Percentiles rank a stretch among this genome's conserved stretches.
These are phyloP conservation scores for Xylaria scruposa DNA, from an alignment of 495 filamentous ascomycete species.

Conservation along the genomic window DNA sequence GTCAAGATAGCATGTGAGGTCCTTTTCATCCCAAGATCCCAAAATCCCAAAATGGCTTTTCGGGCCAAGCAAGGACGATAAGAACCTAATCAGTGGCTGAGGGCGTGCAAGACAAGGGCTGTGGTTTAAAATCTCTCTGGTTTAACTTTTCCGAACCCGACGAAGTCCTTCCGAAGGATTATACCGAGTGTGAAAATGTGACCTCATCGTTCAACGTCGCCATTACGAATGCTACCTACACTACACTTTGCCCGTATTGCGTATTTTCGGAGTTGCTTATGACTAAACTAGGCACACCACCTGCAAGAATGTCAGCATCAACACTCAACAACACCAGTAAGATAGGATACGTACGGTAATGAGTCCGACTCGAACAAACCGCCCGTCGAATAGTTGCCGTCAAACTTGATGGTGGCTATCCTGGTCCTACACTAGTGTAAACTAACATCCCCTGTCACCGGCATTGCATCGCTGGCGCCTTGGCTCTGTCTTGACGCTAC, in stretches of 20 bases:
- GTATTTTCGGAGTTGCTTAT: neutral
- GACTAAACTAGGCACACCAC: neutral
- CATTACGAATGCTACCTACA: neutral
- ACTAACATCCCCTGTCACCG: neutral
- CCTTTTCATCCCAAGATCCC: neutral
- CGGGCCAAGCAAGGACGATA: neutral
- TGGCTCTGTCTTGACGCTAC: neutral
- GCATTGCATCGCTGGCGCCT: conserved; percentile 2
- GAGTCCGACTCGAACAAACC: neutral
- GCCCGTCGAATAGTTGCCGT: neutral
- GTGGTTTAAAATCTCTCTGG: neutral
- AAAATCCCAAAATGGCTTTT: neutral
- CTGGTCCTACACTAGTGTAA: conserved; percentile 1
- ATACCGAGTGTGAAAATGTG: neutral
- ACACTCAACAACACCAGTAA: neutral
- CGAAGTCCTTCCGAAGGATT: neutral
- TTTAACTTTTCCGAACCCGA: neutral
- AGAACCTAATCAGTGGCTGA: neutral
- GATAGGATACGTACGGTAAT: neutral
- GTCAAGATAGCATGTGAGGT: neutral
- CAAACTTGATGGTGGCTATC: neutral
- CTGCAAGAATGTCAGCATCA: neutral
- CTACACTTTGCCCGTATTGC: neutral
- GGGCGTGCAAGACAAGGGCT: neutral
- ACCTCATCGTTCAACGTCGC: neutral